Evolutionary conservation across 441 rosid genomes (phyloP), one percentile per base, ranked within the genome.

Genomic region (Aquilaria agallochum): DNA sequence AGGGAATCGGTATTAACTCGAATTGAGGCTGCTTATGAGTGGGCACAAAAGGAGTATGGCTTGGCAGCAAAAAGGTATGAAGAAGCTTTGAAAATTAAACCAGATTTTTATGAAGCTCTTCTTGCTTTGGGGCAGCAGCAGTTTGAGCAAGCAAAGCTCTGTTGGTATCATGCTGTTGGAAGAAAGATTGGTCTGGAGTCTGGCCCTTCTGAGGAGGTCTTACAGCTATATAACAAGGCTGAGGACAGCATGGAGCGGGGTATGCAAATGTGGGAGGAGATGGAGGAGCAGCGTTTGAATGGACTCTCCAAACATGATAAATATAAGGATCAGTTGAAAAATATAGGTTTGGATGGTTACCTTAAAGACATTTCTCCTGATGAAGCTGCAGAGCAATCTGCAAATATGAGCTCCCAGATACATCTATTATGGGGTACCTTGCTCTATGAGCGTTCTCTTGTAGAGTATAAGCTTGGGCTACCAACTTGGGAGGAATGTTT

Each of bases 401-500:
- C 86, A 32, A 91, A 75, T 71, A 82, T 89, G 90, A 82, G 91
- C 46, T 84, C 97, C 0, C 97, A 91, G 80, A 91, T 94, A 63
- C 75, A 94, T 68, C 90, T 94, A 52, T 72, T 94, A 54, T 94
- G 97, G 97, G 99, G 97, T 9, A 89, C 95, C 40, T 74, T 94
- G 85, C 80, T 94, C 42, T 91, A 94, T 59, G 97, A 94, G 76
- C 88, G 97, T 15, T 94, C 97, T 13, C 74, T 91, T 9, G 92
- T 87, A 49, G 99, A 94, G 68, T 89, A 80, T 74, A 94, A 80
- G 81, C 77, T 95, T 20, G 96, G 72, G 64, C 63, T 95, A 56
- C 92, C 97, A 64, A 81, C 89, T 42, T 95, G 99, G 99, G 89
- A 89, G 64, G 97, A 95, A 74, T 92, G 98, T 70, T 74, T 95